Evolutionary conservation across 345 rosid genomes (phyloP).

Genomic region (Noccaea bulbosa): DNA sequence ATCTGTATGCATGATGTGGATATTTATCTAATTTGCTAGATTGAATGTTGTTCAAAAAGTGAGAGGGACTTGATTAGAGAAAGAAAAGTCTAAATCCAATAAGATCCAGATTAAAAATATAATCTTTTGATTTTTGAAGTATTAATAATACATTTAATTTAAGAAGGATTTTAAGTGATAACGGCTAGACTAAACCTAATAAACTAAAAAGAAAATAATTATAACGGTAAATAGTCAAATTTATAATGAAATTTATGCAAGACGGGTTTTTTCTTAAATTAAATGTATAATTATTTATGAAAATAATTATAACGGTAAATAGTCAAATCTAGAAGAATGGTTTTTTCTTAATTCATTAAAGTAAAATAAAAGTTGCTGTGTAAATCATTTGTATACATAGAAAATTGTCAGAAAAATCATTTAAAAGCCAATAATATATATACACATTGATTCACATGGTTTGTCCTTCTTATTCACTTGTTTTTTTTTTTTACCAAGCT

Average conservation of each 20-base stretch:
- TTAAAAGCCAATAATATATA: neutral
- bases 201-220: neutral
- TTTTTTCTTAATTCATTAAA: neutral
- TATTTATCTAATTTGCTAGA: too few species aligned
- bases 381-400: constrained; percentile 6
- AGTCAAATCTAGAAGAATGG: constrained; percentile 4
- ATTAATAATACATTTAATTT: neutral
- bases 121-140: constrained; percentile 8
- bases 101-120: neutral
- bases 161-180: constrained; percentile 5
- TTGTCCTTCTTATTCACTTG: constrained; percentile 25
- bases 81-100: too few species aligned
- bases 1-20: neutral
- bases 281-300: too few species aligned
- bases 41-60: too few species aligned
- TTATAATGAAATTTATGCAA: neutral
- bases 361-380: neutral
- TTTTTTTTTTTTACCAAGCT: too few species aligned
- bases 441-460: constrained; percentile 33
- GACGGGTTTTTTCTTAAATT: too few species aligned
- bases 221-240: constrained; percentile 4
- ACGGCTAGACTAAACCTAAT: constrained; percentile 29
- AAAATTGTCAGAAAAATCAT: constrained; percentile 19
- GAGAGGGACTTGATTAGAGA: too few species aligned
- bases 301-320: neutral